Base-by-base conservation (phyloP, 2,329 filamentous ascomycete species). In the Pseudogymnoascus sp. region DNA sequence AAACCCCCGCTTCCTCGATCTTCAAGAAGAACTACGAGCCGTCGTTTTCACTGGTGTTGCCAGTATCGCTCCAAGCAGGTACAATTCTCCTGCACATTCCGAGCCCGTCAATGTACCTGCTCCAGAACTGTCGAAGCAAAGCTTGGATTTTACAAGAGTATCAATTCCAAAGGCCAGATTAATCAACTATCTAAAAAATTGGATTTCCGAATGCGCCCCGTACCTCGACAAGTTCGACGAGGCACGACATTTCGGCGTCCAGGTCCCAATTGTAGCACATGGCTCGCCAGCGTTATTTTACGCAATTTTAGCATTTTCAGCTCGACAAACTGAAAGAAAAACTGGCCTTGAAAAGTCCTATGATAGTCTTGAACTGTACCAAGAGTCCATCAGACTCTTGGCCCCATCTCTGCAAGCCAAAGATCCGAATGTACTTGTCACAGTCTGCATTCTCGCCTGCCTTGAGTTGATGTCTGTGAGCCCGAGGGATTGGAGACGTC, bases 191-290 rank as follows among this genome's bases (percentile, higher is more conserved):
- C 68, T 81, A 37, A 77, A 79, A 44, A 78, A 82, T 50, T 84
- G 81, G 70, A 77, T 83, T 21, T 77, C 78, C 1, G 77, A 83
- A 63, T 78, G 82, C 42, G 81, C 81, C 2, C 77, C 77, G 14
- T 56, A 29, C 50, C 77, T 85, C 3, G 82, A 85, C 67, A 85
- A 83, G 71, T 83, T 84, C 61, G 82, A 85, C 64, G 74, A 76
- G 29, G 73, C 79, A 13, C 78, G 79, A 11, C 78, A 79, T 50
- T 85, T 85, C 67, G 79, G 80, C 16, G 77, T 80, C 1, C 76
- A 80, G 10, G 73, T 85, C 2, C 79, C 82, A 0, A 71, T 80
- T 1, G 71, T 83, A 31, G 80, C 81, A 0, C 77, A 77, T 44
- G 74, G 72, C 24, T 79, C 78, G 24, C 73, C 76, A 0, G 73